phyloP scores from a whole-genome alignment of 257 asterid species.

The Paulownia fortunei region DNA sequence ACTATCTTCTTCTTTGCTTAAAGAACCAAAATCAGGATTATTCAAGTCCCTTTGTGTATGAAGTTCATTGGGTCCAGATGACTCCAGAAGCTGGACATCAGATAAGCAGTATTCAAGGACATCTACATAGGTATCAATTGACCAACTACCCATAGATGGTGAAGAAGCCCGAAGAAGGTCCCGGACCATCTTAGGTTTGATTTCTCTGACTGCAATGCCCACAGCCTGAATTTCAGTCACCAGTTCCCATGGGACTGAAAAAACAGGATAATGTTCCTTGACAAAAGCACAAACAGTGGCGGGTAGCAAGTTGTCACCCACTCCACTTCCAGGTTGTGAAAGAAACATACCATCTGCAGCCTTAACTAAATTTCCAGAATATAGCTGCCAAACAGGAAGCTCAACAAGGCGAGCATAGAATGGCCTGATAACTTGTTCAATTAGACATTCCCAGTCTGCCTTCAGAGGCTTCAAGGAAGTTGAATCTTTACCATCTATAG shows the following conservation, averaged over 20 bases:
- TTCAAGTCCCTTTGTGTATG: conserved; percentile 35
- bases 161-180: conserved; percentile 81
- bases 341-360: conserved; percentile 95
- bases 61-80: conserved; percentile 45
- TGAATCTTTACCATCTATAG: conserved; percentile 43
- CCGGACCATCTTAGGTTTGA: conserved; percentile 91
- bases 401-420: conserved; percentile 72
- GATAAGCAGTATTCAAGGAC: conserved; percentile 93
- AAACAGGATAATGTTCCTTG: conserved; percentile 94
- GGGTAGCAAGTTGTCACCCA: conserved; percentile 76
- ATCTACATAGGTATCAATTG: conserved; percentile 73
- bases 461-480: conserved; percentile 42
- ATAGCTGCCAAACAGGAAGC: conserved; percentile 91
- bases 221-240: conserved; percentile 85
- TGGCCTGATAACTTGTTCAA: conserved; percentile 80
- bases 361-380: conserved; percentile 84
- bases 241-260: conserved; percentile 94
- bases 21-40: conserved; percentile 44
- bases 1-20: conserved; percentile 40
- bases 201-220: conserved; percentile 78
- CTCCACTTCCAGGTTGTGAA: conserved; percentile 82
- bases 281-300: conserved; percentile 87
- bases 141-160: conserved; percentile 58
- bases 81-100: conserved; percentile 63
- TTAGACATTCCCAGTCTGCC: conserved; percentile 78